Evolutionary conservation across 1,284 basidiomycete genomes (phyloP).

Genomic region (Waitea zeae): DNA sequence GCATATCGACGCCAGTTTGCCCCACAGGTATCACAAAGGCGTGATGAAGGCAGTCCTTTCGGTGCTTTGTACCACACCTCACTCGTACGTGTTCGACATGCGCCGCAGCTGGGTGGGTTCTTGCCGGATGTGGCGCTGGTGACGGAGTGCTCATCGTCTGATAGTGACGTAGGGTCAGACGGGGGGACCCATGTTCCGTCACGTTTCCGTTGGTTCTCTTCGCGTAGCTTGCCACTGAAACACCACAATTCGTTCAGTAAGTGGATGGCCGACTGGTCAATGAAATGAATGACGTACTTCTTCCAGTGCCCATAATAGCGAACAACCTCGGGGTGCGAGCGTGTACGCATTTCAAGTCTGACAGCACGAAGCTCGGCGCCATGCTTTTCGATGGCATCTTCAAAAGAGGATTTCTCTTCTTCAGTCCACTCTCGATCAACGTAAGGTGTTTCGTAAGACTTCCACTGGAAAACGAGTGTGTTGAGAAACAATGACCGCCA

Average conservation of each 20-base stretch:
- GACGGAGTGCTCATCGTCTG: slow-evolving; percentile 65
- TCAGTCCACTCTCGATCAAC: slow-evolving; percentile 56
- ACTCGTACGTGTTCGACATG: slow-evolving; percentile 62
- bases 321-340: slow-evolving; percentile 62
- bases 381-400: slow-evolving; percentile 51
- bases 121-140: slow-evolving; percentile 36
- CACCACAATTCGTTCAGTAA: too few species aligned
- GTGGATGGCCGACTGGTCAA: too few species aligned
- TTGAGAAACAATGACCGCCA: too few species aligned
- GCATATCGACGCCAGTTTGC: slow-evolving; percentile 80
- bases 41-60: slow-evolving; percentile 48
- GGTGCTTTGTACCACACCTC: slow-evolving; percentile 78
- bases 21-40: slow-evolving; percentile 73
- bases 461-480: slow-evolving; percentile 33
- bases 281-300: slow-evolving; percentile 30
- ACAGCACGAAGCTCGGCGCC: slow-evolving; percentile 69
- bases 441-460: slow-evolving; percentile 46
- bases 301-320: slow-evolving; percentile 80
- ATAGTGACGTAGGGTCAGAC: slow-evolving; percentile 10
- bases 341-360: slow-evolving; percentile 53
- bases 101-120: slow-evolving; percentile 47
- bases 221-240: slow-evolving; percentile 40
- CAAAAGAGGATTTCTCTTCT: slow-evolving; percentile 59
- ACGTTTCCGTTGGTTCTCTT: slow-evolving; percentile 38
- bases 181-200: slow-evolving; percentile 26